These are phyloP conservation scores for Malus sieversii DNA, from an alignment of 306 rosid species.

Conservation along the genomic window DNA sequence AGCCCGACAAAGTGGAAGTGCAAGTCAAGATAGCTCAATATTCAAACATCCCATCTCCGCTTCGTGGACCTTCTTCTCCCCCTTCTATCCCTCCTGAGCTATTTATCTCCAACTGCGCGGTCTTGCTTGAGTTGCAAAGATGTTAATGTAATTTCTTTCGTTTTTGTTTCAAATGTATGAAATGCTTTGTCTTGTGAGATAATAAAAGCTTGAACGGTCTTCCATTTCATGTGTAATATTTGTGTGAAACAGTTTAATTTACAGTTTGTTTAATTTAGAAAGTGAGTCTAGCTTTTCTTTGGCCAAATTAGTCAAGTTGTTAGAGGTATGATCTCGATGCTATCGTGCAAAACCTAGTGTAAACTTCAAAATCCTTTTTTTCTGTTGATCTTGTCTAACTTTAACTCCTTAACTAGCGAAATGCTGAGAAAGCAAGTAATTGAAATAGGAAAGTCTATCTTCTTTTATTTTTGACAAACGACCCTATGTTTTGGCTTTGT, in stretches of 20 bases:
- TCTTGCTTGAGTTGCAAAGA: not conserved
- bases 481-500: not conserved
- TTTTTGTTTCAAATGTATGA: not conserved
- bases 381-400: no score
- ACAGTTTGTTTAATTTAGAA: not conserved
- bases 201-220: not conserved
- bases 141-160: not conserved
- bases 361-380: no score
- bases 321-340: not conserved
- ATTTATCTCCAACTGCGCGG: not conserved
- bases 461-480: no score
- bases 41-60: not conserved
- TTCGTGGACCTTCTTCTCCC: not conserved
- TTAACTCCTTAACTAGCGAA: no score
- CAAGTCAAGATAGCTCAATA: not conserved
- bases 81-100: constrained; percentile 31
- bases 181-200: not conserved
- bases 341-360: not conserved
- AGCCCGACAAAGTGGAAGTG: constrained; percentile 16
- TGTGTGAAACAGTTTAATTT: no score
- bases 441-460: no score
- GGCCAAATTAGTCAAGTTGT: not conserved
- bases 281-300: not conserved
- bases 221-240: no score
- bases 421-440: not conserved